Base-by-base conservation (phyloP, 2,329 filamentous ascomycete genomes). In the Colletotrichum sojae region DNA sequence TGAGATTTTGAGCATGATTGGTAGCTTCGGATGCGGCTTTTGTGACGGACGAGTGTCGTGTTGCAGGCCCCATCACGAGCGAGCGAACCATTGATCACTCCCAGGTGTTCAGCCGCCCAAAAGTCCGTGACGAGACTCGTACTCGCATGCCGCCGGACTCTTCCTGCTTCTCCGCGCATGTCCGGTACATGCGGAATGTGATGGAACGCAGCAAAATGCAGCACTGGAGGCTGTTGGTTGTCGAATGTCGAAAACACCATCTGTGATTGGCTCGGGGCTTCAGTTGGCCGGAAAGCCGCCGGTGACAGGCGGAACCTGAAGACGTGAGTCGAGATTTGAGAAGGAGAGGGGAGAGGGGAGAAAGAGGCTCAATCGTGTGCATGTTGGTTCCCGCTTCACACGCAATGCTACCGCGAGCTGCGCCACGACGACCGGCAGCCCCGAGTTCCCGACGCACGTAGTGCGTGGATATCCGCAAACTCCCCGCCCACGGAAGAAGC, bases 1-100 rank as follows among this genome's bases (percentile, higher is more conserved):
- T 60, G 66, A 48, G 49, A 55, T 20, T 43, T 18, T 10, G 36
- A 51, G 55, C n/a, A 27, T 66, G 55, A 66, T 69, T 69, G 66
- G 66, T 40, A n/a, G 31, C 55, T 3, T 40, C 20, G n/a, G 55
- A 56, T 66, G 62, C 51, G 62, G 43, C 45, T 69, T 66, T 60
- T 69, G 51, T 69, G 54, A 65, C 22, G 22, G 51, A 27, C 20
- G 6, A 31, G 27, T 40, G 54, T 27, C n/a, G 54, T 43, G 48
- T 39, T 59, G 61, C 66, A 69, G 54, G 53, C 31, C 66, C 36
- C 53, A 54, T 62, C 49, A n/a, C 40, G 61, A 48, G 62, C 31
- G 54, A 59, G 54, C 40, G 22, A 54, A 48, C 12, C 49, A 52
- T 39, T 16, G 18, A 55, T 25, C 40, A 55, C 51, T 52, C 56